phyloP scores from a whole-genome alignment of 2,329 filamentous ascomycete genomes.

The Drechmeria coniospora region DNA sequence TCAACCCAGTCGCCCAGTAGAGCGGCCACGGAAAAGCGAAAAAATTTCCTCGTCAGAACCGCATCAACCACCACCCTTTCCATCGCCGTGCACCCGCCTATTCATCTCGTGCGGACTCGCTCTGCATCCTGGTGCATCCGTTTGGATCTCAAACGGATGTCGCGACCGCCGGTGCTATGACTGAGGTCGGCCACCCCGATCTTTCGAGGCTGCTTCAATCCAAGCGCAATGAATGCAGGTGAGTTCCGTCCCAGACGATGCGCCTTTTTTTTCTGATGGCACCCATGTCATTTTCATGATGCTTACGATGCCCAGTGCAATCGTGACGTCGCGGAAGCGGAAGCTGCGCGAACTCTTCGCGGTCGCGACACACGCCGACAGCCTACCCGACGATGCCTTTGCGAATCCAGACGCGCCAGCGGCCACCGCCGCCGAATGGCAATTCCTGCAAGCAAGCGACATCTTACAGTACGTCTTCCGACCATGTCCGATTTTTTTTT shows the following conservation, averaged over 20 bases:
- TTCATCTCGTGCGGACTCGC: constrained; percentile 14
- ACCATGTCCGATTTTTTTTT: constrained; percentile 7
- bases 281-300: no score
- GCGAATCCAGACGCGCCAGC: constrained; percentile 40
- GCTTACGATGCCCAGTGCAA: constrained; percentile 41
- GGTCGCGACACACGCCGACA: constrained; percentile 55
- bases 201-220: constrained; percentile 50
- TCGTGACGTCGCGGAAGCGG: constrained; percentile 73
- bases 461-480: constrained; percentile 39
- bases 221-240: constrained; percentile 49
- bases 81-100: constrained; percentile 14
- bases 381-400: constrained; percentile 43
- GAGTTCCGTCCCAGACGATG: constrained; percentile 26
- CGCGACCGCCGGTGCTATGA: constrained; percentile 53
- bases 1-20: constrained; percentile 8
- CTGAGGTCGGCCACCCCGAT: constrained; percentile 52
- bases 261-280: no score
- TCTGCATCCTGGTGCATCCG: constrained; percentile 26
- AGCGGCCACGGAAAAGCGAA: constrained; percentile 6
- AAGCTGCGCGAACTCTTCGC: constrained; percentile 79
- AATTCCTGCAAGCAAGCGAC: constrained; percentile 41
- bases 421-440: constrained; percentile 33
- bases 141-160: constrained; percentile 55
- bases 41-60: constrained; percentile 16
- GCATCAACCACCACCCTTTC: constrained; percentile 11